These are phyloP conservation scores for Geosmithia putterillii DNA, from an alignment of 2,329 filamentous ascomycete species.

Conservation along the genomic window DNA sequence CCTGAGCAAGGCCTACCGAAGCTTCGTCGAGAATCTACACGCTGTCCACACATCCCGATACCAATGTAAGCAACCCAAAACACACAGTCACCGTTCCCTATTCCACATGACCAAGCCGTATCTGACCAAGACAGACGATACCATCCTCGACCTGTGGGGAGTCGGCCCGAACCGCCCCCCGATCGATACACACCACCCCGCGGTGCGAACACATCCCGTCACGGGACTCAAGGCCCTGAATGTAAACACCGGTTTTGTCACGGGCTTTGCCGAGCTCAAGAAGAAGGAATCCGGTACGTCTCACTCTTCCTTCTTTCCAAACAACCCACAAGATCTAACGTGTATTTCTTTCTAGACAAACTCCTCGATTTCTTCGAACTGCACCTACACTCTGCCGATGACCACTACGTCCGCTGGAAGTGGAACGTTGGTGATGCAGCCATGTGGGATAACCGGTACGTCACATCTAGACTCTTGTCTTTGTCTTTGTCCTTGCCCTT, in stretches of 20 bases:
- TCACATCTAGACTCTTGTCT: constrained; percentile 13
- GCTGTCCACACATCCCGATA: constrained; percentile 32
- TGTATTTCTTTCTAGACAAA: constrained; percentile 17
- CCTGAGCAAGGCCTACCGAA: constrained; percentile 27
- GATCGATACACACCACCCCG: constrained; percentile 59
- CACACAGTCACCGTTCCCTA: background rate
- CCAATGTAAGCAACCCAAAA: background rate
- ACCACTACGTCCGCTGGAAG: constrained; percentile 36
- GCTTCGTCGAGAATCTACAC: constrained; percentile 27
- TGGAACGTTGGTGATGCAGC: constrained; percentile 35
- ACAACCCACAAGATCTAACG: constrained; percentile 45
- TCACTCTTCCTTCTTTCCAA: constrained; percentile 36
- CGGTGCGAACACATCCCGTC: constrained; percentile 71
- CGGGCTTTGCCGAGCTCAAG: constrained; percentile 70
- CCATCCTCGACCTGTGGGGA: background rate
- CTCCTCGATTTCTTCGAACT: constrained; percentile 30
- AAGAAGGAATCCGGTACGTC: constrained; percentile 64
- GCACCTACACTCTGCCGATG: constrained; percentile 35
- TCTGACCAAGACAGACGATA: background rate
- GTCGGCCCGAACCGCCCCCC: constrained; percentile 51
- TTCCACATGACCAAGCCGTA: no score
- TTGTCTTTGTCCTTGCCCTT: background rate
- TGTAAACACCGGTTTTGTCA: constrained; percentile 75
- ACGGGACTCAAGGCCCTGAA: constrained; percentile 78
- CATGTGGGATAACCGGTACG: constrained; percentile 33